Base-by-base conservation (phyloP, 1,284 basidiomycete genomes). In the Ustilago crameri region DNA sequence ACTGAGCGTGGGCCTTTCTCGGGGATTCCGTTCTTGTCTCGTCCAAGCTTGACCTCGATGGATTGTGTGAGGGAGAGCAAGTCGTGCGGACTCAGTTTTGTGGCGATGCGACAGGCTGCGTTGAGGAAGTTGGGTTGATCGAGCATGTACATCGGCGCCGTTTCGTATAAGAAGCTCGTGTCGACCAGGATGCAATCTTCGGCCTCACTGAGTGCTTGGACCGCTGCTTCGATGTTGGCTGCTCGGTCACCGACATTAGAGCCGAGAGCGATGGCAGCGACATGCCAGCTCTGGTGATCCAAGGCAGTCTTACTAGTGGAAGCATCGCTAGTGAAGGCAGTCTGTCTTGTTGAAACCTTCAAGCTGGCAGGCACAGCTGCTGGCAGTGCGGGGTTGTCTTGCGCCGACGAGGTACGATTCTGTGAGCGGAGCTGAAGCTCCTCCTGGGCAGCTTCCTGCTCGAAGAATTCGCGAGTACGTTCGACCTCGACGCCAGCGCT, bases 151-250 rank as follows among this genome's bases (percentile, higher is more conserved):
- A 98, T 98, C 0, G 96, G 93, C 20, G 90, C 87, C 18, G 91
- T 95, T 84, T 97, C 91, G 82, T 98, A 98, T 85, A 98, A 84
- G 84, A 95, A 93, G 80, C 93, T 94, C 0, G 93, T 95, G 73
- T 92, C 87, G 24, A 91, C 84, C 85, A 78, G 15, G 78, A 81
- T 4, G 89, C 84, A 75, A 23, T 56, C 65, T 5, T 64, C 46
- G 18, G 74, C 57, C 65, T 79, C 57, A 74, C 67, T 37, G 56
- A 82, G 60, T 73, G 5, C 79, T 90, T 89, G 2, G 90, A 86
- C 26, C 87, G 93, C 93, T 26, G 86, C 84, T 74, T 92, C 90
- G 63, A 98, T 91, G 80, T 96, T 91, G n/a, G 86, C 87, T 52
- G 93, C 90, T 3, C 91, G 86, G 83, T 96, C 93, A 1, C 93